phyloP scores from a whole-genome alignment of 495 filamentous ascomycete genomes.

The Penicillium ochrochloron region DNA sequence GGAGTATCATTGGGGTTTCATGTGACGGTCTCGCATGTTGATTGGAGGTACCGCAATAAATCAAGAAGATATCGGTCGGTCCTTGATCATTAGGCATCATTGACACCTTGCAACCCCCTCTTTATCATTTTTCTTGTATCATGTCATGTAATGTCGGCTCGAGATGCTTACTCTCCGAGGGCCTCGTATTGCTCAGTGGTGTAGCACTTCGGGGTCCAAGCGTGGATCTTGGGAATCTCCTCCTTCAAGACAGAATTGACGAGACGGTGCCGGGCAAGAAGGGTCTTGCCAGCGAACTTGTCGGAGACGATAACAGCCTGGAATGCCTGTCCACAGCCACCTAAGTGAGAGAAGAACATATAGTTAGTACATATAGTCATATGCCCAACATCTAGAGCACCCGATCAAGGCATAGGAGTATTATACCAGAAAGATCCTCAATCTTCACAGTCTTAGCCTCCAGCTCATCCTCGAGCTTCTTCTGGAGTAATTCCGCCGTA shows the following conservation, averaged over 20 bases:
- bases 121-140: conserved; percentile 1
- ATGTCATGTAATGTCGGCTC: background rate
- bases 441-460: conserved; percentile 87
- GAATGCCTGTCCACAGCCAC: conserved; percentile 95
- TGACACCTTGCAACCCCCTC: background rate
- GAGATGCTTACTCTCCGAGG: conserved; percentile 52
- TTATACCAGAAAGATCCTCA: conserved; percentile 86
- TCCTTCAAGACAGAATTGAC: conserved; percentile 86
- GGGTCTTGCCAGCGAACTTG: conserved; percentile 82
- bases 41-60: background rate
- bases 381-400: background rate
- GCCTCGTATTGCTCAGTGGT: conserved; percentile 93
- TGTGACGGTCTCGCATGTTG: background rate
- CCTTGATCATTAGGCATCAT: background rate
- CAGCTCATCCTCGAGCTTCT: conserved; percentile 71
- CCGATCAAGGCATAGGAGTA: background rate
- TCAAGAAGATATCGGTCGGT: background rate
- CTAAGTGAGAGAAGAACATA: conserved; percentile 45
- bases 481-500: conserved; percentile 68
- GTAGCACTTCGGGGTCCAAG: conserved; percentile 97
- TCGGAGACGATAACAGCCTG: conserved; percentile 89
- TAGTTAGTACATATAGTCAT: background rate
- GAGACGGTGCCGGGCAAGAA: conserved; percentile 83
- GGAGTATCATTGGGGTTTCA: background rate
- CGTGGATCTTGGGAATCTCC: conserved; percentile 96